A percentile compares a stretch with the other conserved stretches of the same genome.
Conservation (phyloP, 1,284 basidiomycete genomes). For the Leccinum variabile region DNA sequence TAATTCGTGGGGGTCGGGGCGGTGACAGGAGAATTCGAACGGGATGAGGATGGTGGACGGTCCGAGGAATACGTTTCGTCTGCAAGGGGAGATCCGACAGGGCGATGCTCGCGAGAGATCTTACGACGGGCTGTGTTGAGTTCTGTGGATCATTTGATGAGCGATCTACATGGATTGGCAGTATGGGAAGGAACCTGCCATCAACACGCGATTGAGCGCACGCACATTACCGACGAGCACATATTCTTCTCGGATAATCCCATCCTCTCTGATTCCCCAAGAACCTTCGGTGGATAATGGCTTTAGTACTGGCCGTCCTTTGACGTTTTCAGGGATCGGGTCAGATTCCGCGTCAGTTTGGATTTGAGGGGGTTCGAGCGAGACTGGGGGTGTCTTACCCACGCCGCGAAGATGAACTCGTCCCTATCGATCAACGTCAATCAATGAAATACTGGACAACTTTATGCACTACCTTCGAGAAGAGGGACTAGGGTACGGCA, state of each 20-base stretch:
- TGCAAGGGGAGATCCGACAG: constrained; percentile 45
- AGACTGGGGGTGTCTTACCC: constrained; percentile 4
- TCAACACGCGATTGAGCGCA: constrained; percentile 73
- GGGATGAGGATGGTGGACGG: constrained; percentile 22
- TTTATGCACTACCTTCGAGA: constrained; percentile 21
- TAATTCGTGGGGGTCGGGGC: constrained; percentile 31
- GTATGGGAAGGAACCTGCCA: constrained; percentile 44
- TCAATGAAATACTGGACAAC: neutral
- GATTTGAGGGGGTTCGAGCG: constrained; percentile 15
- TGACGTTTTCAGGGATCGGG: constrained; percentile 13
- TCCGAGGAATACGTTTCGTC: constrained; percentile 41
- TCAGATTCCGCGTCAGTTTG: constrained; percentile 13
- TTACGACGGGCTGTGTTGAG: constrained; percentile 58
- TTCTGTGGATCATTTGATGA: constrained; percentile 44
- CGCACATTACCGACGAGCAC: constrained; percentile 75
- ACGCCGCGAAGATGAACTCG: constrained; percentile 16
- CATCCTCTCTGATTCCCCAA: constrained; percentile 81
- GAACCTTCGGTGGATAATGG: constrained; percentile 63
- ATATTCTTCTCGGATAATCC: constrained; percentile 70
- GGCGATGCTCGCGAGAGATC: constrained; percentile 54
- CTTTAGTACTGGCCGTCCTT: constrained; percentile 21
- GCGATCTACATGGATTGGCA: constrained; percentile 1
- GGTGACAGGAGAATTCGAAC: constrained; percentile 28
- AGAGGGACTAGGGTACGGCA: constrained; percentile 7
- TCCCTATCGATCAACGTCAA: constrained; percentile 2